Base-by-base conservation (phyloP, 768 basidiomycete species). In the Termitomyces heimii region DNA sequence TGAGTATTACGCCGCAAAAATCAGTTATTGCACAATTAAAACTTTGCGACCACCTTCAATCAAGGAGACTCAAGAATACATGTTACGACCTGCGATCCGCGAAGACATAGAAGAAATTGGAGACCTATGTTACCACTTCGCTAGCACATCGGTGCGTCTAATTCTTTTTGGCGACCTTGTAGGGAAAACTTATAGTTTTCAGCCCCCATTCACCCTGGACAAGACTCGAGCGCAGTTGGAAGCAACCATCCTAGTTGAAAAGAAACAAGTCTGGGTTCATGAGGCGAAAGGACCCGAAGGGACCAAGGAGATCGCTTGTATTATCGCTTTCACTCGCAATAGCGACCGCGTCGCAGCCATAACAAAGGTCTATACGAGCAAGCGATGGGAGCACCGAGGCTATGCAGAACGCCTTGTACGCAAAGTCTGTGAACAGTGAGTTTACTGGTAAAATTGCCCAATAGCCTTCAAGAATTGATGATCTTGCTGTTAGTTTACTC, bases 341-440 rank as follows among this genome's bases (percentile, higher is more conserved):
- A 83, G 76, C 26, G 73, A 76, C 1, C 74, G 63, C 5, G 77
- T 86, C 26, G 81, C 83, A 2, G 80, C 85, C 0, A 82, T 92
- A 45, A 85, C 85, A 39, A 91, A 92, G 67, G 88, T 91, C 0
- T 86, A 74, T 65, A 91, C 89, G 0, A 71, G 76, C 47, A 73
- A 80, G 0, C 37, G 62, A 2, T 85, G 80, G 77, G 74, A 85
- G 44, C 66, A 77, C 0, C 70, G 66, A 1, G 80, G 84, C 4
- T 86, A 79, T 61, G 89, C 89, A 0, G 82, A 81, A 64, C 75
- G 79, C 8, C 78, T 92, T 18, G 78, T 86, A 1, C 76, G 82
- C 5, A 71, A 73, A 16, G 85, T 89, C 24, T 82, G 80, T 62
- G 69, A 75, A 59, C 67, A 80, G 80, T 86, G 65, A 62, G 81